Evolutionary conservation across 1,139 yeast genomes (phyloP).

Genomic region (Arxiozyma telluris): DNA sequence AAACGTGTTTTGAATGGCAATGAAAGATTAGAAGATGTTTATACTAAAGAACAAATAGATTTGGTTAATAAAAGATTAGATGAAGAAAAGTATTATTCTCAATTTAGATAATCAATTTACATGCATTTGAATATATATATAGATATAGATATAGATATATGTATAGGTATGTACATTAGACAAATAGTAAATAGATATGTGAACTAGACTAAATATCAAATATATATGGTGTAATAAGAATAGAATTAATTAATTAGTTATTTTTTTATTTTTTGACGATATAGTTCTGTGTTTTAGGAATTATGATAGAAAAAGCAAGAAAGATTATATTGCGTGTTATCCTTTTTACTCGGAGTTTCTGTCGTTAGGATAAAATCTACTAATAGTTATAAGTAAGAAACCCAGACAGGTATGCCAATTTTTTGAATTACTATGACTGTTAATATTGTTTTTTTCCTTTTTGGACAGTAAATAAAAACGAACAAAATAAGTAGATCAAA

Average conservation of each 20-base stretch:
- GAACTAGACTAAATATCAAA: no score
- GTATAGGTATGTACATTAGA: not conserved
- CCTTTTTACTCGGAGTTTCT: not conserved
- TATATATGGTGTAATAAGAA: no score
- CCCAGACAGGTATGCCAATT: not conserved
- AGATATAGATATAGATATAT: not conserved
- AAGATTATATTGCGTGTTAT: not conserved
- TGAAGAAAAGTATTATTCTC: conserved; percentile 66
- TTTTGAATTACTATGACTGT: not conserved
- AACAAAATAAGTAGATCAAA: not conserved
- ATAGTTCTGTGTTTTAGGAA: no score
- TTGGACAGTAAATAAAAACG: not conserved
- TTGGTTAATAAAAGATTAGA: conserved; percentile 54
- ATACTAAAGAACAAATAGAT: conserved; percentile 49
- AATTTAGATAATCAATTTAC: conserved; percentile 35
- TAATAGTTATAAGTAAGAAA: no score
- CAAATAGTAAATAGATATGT: no score
- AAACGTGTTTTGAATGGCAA: conserved; percentile 59
- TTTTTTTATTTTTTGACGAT: no score
- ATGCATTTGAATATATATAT: not conserved
- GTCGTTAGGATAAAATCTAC: not conserved
- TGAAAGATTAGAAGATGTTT: conserved; percentile 53
- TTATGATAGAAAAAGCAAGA: not conserved
- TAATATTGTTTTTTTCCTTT: no score
- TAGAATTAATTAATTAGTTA: no score